Evolutionary conservation across 2,329 filamentous ascomycete genomes (phyloP).

Genomic region (Sclerotiophoma versabilis): DNA sequence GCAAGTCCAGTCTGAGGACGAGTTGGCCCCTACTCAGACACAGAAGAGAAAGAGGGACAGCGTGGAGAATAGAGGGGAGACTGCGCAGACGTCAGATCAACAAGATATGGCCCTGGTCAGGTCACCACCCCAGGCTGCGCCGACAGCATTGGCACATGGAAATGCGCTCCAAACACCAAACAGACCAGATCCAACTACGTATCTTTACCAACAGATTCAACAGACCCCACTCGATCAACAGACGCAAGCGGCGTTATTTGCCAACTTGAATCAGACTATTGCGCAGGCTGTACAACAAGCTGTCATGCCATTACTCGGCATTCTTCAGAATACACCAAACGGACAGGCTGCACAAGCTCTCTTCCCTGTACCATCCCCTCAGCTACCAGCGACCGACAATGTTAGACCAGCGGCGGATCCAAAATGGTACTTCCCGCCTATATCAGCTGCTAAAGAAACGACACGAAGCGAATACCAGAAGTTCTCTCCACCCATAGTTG

Average conservation of each 20-base stretch:
- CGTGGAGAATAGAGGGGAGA: neutral
- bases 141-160: conserved; percentile 2
- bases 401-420: conserved; percentile 36
- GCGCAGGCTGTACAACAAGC: conserved; percentile 36
- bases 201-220: conserved; percentile 36
- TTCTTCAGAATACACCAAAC: conserved; percentile 21
- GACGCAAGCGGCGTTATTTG: conserved; percentile 36
- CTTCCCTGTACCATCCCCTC: conserved; percentile 10
- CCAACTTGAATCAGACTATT: conserved; percentile 32
- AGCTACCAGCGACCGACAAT: conserved; percentile 12
- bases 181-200: conserved; percentile 25
- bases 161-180: conserved; percentile 15
- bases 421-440: conserved; percentile 38
- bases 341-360: conserved; percentile 6
- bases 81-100: neutral
- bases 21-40: conserved; percentile 37
- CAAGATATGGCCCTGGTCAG: neutral
- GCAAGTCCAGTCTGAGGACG: conserved; percentile 31
- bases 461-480: neutral
- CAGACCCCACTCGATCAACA: conserved; percentile 41
- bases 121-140: neutral
- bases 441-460: neutral
- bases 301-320: conserved; percentile 28
- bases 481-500: neutral
- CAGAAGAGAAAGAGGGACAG: conserved; percentile 13